phyloP scores from a whole-genome alignment of 305 asterid genomes.

The Striga hermonthica region DNA sequence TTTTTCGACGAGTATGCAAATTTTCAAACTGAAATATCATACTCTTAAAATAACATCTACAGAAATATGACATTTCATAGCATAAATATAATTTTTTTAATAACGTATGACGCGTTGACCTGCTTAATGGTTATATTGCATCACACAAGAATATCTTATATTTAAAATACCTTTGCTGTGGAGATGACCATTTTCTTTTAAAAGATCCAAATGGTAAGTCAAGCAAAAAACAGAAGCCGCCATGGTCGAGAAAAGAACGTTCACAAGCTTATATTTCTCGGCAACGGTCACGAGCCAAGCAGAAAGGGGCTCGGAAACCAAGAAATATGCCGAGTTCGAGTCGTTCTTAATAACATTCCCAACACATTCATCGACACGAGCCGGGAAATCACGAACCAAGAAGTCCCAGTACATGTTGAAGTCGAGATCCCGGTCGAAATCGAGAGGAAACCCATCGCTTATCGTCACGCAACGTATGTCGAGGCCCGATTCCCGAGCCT shows the following conservation, averaged over 20 bases:
- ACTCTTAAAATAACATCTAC: no score
- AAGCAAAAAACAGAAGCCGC: slow-evolving; percentile 43
- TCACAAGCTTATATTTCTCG: slow-evolving; percentile 36
- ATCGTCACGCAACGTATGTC: slow-evolving; percentile 48
- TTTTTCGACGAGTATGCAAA: no score
- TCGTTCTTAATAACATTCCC: slow-evolving; percentile 27
- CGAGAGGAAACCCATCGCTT: slow-evolving; percentile 43
- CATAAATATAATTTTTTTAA: no score
- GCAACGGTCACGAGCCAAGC: slow-evolving; percentile 39
- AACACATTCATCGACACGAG: slow-evolving; percentile 40
- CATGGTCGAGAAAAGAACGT: slow-evolving; percentile 46
- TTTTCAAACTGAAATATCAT: no score
- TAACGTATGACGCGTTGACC: no score
- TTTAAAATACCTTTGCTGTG: slow-evolving; percentile 30
- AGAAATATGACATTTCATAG: no score
- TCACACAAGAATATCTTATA: no score
- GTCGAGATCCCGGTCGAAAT: slow-evolving; percentile 42
- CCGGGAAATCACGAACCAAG: slow-evolving; percentile 32
- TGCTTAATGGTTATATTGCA: no score
- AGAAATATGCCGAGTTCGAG: slow-evolving; percentile 24
- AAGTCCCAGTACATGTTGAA: slow-evolving; percentile 32
- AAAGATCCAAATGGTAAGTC: slow-evolving; percentile 41
- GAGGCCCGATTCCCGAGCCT: slow-evolving; percentile 43
- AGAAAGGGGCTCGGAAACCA: slow-evolving; percentile 41
- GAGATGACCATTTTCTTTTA: slow-evolving; percentile 38